A percentile compares a stretch with the other conserved stretches of the same genome.
phyloP scores from a whole-genome alignment of 495 filamentous ascomycete genomes.

The Penicillium diatomitis region DNA sequence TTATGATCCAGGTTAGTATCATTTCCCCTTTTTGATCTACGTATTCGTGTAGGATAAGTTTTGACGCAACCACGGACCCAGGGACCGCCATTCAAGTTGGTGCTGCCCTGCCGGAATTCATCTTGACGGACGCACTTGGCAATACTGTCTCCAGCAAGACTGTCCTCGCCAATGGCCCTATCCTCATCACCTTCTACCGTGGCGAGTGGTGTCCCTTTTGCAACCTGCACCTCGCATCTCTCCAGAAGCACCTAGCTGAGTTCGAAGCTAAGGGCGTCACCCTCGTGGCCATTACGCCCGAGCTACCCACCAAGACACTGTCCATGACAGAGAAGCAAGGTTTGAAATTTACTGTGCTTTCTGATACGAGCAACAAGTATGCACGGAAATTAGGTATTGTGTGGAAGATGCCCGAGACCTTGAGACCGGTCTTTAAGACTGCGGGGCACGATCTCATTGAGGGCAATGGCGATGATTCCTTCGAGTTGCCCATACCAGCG shows the following conservation, averaged over 20 bases:
- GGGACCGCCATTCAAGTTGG: constrained; percentile 21
- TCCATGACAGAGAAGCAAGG: constrained; percentile 22
- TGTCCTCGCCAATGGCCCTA: constrained; percentile 24
- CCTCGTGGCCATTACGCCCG: constrained; percentile 30
- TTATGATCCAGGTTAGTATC: too few species aligned
- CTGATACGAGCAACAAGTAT: constrained; percentile 26
- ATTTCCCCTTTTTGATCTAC: too few species aligned
- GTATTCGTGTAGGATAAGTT: too few species aligned
- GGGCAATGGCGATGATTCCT: constrained; percentile 20
- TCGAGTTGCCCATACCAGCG: constrained; percentile 25
- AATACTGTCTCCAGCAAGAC: constrained; percentile 13
- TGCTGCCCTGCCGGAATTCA: constrained; percentile 19
- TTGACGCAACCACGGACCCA: too few species aligned
- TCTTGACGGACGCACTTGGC: constrained; percentile 20
- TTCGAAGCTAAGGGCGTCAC: constrained; percentile 27
- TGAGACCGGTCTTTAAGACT: constrained; percentile 15
- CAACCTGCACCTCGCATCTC: constrained; percentile 20
- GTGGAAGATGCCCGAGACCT: constrained; percentile 14
- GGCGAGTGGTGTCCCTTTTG: constrained; percentile 39
- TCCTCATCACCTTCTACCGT: constrained; percentile 37
- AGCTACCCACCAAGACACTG: constrained; percentile 25
- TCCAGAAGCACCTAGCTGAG: constrained; percentile 21
- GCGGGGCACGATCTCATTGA: constrained; percentile 12
- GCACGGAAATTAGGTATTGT: constrained; percentile 26
- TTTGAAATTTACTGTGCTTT: constrained; percentile 29